Conservation (phyloP, 352 stramenopile genomes). For the Globisporangium lucens region DNA sequence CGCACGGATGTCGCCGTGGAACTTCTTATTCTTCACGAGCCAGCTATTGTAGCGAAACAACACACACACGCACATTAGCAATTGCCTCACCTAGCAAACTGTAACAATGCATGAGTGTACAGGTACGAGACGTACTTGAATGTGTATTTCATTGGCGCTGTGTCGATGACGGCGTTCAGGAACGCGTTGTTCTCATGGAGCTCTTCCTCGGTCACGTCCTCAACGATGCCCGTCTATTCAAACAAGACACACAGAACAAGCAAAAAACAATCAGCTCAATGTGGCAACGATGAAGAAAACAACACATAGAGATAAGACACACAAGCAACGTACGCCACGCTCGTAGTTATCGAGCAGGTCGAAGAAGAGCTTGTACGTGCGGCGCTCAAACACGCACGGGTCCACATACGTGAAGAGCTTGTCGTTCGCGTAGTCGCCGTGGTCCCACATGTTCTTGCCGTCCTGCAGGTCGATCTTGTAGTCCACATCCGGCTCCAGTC, state of each 20-base stretch:
- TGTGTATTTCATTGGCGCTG: constrained; percentile 92
- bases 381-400: constrained; percentile 78
- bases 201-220: constrained; percentile 87
- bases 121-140: constrained; percentile 60
- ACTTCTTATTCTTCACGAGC: constrained; percentile 85
- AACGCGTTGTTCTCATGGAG: constrained; percentile 89
- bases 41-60: constrained; percentile 30
- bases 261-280: not conserved
- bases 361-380: constrained; percentile 90
- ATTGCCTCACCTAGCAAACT: not conserved
- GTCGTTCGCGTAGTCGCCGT: constrained; percentile 85
- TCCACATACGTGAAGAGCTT: constrained; percentile 92
- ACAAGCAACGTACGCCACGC: constrained; percentile 43
- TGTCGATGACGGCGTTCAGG: constrained; percentile 91
- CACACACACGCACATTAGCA: not conserved
- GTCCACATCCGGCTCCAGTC: constrained; percentile 84
- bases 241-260: not conserved
- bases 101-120: not conserved
- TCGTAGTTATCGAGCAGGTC: constrained; percentile 90
- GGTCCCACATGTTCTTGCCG: constrained; percentile 88
- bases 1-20: constrained; percentile 55
- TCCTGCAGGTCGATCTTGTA: constrained; percentile 94
- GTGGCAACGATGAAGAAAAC: not conserved
- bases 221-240: constrained; percentile 72
- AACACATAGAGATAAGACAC: not conserved